Conservation (phyloP, 2,329 filamentous ascomycete genomes). For the Ascochyta lentis region DNA sequence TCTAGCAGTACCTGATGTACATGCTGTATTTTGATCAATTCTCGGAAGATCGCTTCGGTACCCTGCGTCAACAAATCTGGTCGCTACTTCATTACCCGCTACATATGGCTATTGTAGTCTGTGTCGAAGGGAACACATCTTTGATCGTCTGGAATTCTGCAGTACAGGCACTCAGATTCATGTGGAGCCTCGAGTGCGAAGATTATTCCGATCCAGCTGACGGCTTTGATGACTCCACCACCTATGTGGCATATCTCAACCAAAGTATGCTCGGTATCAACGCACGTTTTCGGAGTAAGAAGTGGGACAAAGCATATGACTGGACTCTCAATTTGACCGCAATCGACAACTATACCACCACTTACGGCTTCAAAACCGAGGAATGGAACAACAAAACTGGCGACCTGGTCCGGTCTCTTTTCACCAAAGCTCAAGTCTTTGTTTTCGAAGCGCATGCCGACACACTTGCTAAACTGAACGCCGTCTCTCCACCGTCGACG, state of each 20-base stretch:
- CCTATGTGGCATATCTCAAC: slow-evolving; percentile 24
- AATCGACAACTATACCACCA: slow-evolving; percentile 28
- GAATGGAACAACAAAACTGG: slow-evolving; percentile 32
- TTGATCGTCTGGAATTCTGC: slow-evolving; percentile 35
- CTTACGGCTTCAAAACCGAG: slow-evolving; percentile 24
- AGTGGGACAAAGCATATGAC: slow-evolving; percentile 29
- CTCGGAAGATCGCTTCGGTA: slow-evolving; percentile 55
- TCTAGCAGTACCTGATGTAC: slow-evolving; percentile 59
- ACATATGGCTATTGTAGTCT: slow-evolving; percentile 65
- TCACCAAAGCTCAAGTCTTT: slow-evolving; percentile 32
- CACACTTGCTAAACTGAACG: slow-evolving; percentile 33
- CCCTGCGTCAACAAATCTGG: slow-evolving; percentile 64
- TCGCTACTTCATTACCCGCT: slow-evolving; percentile 64
- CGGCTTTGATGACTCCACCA: slow-evolving; percentile 18
- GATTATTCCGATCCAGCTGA: slow-evolving; percentile 23
- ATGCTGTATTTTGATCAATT: slow-evolving; percentile 65
- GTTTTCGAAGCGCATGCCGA: slow-evolving; percentile 35
- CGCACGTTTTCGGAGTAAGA: slow-evolving; percentile 24
- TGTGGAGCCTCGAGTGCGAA: slow-evolving; percentile 25
- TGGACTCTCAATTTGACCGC: slow-evolving; percentile 33
- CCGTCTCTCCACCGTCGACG: slow-evolving; percentile 19
- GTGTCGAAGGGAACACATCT: slow-evolving; percentile 60
- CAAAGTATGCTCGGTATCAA: slow-evolving; percentile 29
- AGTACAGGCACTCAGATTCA: slow-evolving; percentile 30
- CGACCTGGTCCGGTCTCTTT: slow-evolving; percentile 21